Evolutionary conservation across 2,329 filamentous ascomycete genomes (phyloP).

Genomic region (Curvularia lunata): DNA sequence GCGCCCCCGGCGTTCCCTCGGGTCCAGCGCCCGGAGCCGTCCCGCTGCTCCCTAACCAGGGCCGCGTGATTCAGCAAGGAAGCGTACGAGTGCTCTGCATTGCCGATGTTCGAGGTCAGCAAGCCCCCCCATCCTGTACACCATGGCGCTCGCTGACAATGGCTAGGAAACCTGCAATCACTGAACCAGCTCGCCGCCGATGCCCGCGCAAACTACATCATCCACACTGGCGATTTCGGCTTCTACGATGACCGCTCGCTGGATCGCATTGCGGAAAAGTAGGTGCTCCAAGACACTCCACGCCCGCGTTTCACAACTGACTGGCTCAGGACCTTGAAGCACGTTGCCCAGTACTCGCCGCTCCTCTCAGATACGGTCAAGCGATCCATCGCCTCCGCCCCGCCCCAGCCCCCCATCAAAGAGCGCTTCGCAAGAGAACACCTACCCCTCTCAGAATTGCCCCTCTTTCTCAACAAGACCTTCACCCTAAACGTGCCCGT

Average conservation of each 20-base stretch:
- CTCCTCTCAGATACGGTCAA: constrained; percentile 80
- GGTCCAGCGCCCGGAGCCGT: constrained; percentile 53
- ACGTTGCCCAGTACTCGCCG: constrained; percentile 98
- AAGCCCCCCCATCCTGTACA: not conserved
- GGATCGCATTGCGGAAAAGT: constrained; percentile 98
- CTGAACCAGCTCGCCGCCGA: constrained; percentile 96
- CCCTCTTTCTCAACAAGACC: constrained; percentile 84
- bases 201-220: constrained; percentile 94
- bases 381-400: constrained; percentile 69
- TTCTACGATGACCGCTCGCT: constrained; percentile 98
- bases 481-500: constrained; percentile 94
- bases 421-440: constrained; percentile 80
- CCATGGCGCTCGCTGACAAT: constrained; percentile 13
- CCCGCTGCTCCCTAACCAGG: constrained; percentile 60
- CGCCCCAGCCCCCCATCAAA: constrained; percentile 75
- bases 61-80: constrained; percentile 58
- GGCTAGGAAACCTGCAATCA: constrained; percentile 88
- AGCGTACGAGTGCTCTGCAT: constrained; percentile 59
- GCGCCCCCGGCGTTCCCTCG: constrained; percentile 49
- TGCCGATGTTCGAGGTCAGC: constrained; percentile 59
- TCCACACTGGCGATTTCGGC: constrained; percentile 98
- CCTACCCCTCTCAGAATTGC: constrained; percentile 89
- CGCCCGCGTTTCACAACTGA: constrained; percentile 17
- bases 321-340: constrained; percentile 80
- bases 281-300: constrained; percentile 47